Conservation (phyloP, 768 basidiomycete genomes). For the Mycena galopus region DNA sequence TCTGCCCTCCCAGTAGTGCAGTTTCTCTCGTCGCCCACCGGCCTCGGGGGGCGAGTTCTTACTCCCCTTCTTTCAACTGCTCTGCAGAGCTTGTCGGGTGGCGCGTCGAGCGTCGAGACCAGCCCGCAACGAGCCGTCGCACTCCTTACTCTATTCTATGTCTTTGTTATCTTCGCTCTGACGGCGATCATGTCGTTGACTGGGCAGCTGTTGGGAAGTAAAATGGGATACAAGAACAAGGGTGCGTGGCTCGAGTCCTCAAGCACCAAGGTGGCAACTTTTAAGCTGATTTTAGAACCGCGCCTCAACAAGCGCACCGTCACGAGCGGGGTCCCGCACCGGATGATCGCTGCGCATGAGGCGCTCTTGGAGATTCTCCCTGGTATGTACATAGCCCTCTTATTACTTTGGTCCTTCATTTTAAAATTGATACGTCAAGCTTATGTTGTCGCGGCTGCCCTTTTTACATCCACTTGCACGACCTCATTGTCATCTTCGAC, state of each 20-base stretch:
- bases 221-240: conserved; percentile 16
- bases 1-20: background rate
- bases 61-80: background rate
- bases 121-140: conserved; percentile 4
- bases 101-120: background rate
- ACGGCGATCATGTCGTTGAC: conserved; percentile 10
- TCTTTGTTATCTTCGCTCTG: background rate
- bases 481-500: background rate
- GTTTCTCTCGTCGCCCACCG: background rate
- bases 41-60: background rate
- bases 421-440: background rate
- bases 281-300: background rate
- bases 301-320: conserved; percentile 16
- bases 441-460: background rate
- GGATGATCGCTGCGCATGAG: conserved; percentile 26
- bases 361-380: conserved; percentile 25
- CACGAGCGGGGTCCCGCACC: conserved; percentile 10
- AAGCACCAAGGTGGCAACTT: background rate
- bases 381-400: background rate
- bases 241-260: background rate
- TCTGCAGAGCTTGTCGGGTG: background rate
- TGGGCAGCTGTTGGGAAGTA: conserved; percentile 16
- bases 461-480: background rate
- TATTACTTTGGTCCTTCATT: background rate
- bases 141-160: conserved; percentile 1